phyloP scores from a whole-genome alignment of 1,284 basidiomycete genomes.

The Cryptococcus sp. region DNA sequence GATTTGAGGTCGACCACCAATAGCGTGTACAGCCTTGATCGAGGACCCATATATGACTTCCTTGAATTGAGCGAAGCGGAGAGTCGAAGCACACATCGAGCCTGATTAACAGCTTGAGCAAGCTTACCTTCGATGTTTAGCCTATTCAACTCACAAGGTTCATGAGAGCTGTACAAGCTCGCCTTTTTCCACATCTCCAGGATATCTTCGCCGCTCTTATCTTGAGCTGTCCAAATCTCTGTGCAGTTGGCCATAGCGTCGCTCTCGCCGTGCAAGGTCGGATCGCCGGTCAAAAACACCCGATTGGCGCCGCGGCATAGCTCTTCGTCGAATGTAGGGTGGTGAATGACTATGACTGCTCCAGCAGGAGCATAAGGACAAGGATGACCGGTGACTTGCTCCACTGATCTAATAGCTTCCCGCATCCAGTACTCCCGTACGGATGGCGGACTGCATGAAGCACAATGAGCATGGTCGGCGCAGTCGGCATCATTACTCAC shows the following conservation, averaged over 20 bases:
- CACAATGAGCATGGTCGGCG: too few relatives aligned
- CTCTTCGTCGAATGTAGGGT: neutral
- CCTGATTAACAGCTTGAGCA: neutral
- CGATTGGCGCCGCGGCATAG: neutral
- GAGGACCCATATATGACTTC: neutral
- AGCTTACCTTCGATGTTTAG: too few relatives aligned
- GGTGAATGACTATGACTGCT: neutral
- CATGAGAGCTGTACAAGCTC: neutral
- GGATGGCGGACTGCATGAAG: neutral
- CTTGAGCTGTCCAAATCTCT: neutral
- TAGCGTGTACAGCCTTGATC: neutral
- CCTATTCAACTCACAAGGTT: neutral
- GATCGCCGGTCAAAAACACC: neutral
- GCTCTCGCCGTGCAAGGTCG: neutral
- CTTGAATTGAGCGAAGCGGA: neutral
- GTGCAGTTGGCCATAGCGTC: slow-evolving; percentile 1
- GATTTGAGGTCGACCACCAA: neutral
- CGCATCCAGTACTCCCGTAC: slow-evolving; percentile 1
- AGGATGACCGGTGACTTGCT: neutral
- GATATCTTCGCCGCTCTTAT: neutral
- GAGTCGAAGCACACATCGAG: neutral
- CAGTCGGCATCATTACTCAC: neutral
- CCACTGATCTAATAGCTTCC: neutral
- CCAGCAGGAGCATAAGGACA: neutral
- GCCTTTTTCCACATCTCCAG: neutral